phyloP scores from a whole-genome alignment of 768 basidiomycete species.

The Calocera viscosa region DNA sequence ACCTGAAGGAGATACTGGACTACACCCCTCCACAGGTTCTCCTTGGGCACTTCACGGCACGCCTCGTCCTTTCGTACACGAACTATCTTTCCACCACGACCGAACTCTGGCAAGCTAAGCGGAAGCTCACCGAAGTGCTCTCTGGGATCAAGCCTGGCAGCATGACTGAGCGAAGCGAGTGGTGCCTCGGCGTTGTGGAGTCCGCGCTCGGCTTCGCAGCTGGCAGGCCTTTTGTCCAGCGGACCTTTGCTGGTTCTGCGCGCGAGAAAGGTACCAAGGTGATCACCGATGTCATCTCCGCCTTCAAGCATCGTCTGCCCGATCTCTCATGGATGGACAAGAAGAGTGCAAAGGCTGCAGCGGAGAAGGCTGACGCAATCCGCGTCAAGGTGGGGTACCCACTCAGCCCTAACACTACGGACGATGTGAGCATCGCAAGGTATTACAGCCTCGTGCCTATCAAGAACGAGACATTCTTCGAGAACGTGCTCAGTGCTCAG shows the following conservation, averaged over 20 bases:
- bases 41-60: constrained; percentile 77
- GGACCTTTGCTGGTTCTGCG: constrained; percentile 67
- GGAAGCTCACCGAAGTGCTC: constrained; percentile 56
- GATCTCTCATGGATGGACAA: constrained; percentile 86
- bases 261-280: constrained; percentile 69
- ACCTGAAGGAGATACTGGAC: constrained; percentile 56
- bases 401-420: constrained; percentile 64
- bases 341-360: constrained; percentile 64
- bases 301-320: constrained; percentile 68
- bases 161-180: constrained; percentile 68
- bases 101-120: constrained; percentile 63
- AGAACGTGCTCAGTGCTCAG: constrained; percentile 62
- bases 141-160: constrained; percentile 80
- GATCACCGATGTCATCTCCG: constrained; percentile 66
- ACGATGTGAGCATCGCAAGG: constrained; percentile 49
- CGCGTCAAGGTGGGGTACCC: constrained; percentile 92
- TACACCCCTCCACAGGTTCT: constrained; percentile 55
- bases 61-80: constrained; percentile 55
- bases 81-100: constrained; percentile 62
- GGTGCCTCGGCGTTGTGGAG: constrained; percentile 65
- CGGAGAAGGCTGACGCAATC: constrained; percentile 74
- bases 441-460: constrained; percentile 69
- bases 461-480: constrained; percentile 61
- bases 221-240: constrained; percentile 74
- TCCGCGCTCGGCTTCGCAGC: constrained; percentile 72